Conservation (phyloP, 2,329 filamentous ascomycete species). For the Aphanoascus verrucosus region DNA sequence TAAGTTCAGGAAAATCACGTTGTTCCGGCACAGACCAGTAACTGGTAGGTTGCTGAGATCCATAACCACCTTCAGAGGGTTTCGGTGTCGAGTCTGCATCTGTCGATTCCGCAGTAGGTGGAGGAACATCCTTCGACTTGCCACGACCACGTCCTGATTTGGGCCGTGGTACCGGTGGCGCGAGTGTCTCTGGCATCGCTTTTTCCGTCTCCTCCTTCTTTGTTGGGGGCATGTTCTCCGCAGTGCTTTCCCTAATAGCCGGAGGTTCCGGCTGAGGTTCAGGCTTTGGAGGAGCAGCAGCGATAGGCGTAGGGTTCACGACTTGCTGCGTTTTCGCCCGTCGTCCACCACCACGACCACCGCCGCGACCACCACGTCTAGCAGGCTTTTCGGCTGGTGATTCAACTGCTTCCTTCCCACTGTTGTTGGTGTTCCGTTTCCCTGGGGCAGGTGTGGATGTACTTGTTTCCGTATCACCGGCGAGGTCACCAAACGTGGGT, state of each 20-base stretch:
- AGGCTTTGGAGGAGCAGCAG: constrained; percentile 20
- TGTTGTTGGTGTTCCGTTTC: constrained; percentile 20
- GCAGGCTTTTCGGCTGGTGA: constrained; percentile 28
- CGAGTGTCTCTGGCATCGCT: neutral
- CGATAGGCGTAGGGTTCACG: constrained; percentile 16
- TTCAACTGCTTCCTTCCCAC: constrained; percentile 13
- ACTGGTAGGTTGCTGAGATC: constrained; percentile 37
- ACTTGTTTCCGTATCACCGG: constrained; percentile 24
- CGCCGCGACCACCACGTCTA: constrained; percentile 27
- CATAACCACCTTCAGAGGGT: constrained; percentile 22
- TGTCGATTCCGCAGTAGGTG: constrained; percentile 14
- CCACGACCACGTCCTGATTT: constrained; percentile 13
- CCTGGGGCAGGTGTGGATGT: constrained; percentile 28
- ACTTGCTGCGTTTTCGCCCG: constrained; percentile 27
- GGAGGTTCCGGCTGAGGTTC: constrained; percentile 24
- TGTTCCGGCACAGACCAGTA: constrained; percentile 45
- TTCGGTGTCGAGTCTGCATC: constrained; percentile 12
- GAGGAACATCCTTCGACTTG: constrained; percentile 15
- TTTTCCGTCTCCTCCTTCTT: constrained; percentile 15
- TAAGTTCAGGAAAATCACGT: constrained; percentile 36
- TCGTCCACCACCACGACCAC: constrained; percentile 28
- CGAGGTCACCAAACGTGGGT: constrained; percentile 37
- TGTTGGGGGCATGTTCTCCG: constrained; percentile 15
- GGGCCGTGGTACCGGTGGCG: neutral
- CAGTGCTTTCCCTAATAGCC: constrained; percentile 16